Conservation (phyloP, 306 rosid genomes). For the Pueraria montana region DNA sequence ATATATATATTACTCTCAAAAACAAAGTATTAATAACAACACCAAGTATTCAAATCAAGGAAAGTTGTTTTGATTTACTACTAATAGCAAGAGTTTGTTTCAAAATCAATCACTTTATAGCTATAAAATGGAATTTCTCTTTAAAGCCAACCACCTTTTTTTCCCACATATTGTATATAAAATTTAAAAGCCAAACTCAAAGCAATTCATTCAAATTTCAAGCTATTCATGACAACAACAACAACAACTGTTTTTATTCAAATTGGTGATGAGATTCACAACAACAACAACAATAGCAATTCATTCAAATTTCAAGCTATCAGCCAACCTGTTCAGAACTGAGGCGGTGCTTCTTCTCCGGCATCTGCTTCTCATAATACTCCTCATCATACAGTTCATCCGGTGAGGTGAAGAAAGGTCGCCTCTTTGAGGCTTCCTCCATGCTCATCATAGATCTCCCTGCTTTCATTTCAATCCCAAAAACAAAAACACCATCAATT, state of each 20-base stretch:
- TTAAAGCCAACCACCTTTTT: slow-evolving; percentile 32
- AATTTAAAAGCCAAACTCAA: slow-evolving; percentile 12
- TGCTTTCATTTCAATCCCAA: slow-evolving; percentile 48
- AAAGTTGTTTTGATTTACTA: slow-evolving; percentile 6
- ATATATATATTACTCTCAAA: no score
- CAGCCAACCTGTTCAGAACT: slow-evolving; percentile 82
- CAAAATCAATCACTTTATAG: slow-evolving; percentile 39
- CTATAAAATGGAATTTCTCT: slow-evolving; percentile 36
- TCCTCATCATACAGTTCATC: slow-evolving; percentile 90
- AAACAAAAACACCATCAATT: slow-evolving; percentile 26
- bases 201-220: background rate
- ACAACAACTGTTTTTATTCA: background rate
- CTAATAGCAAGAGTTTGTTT: slow-evolving; percentile 41
- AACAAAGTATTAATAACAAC: slow-evolving; percentile 35
- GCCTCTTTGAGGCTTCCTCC: slow-evolving; percentile 84
- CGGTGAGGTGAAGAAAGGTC: slow-evolving; percentile 82
- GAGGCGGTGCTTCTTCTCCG: slow-evolving; percentile 99
- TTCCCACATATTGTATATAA: background rate
- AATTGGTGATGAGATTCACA: background rate
- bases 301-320: slow-evolving; percentile 13
- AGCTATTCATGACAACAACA: background rate
- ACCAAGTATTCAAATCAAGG: slow-evolving; percentile 34
- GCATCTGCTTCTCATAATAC: slow-evolving; percentile 87
- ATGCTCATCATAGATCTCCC: slow-evolving; percentile 74
- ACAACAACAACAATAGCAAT: slow-evolving; percentile 5